Conservation (phyloP, 768 basidiomycete species). For the Boletus pseudo-olivaceus region DNA sequence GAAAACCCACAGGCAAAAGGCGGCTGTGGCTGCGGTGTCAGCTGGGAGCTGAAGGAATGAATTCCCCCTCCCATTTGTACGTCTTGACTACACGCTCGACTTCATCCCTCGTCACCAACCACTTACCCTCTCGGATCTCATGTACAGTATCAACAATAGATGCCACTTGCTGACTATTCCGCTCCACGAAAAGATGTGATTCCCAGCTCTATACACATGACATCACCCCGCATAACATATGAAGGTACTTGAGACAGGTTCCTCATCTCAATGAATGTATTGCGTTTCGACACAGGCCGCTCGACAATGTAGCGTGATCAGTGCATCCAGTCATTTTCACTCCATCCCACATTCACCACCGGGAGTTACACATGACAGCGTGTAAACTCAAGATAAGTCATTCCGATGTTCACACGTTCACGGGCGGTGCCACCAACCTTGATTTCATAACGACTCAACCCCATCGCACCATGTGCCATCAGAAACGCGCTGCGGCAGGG, state of each 20-base stretch:
- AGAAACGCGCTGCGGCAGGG: no score
- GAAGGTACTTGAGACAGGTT: background rate
- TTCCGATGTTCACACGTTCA: no score
- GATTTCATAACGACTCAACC: no score
- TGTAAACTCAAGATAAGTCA: no score
- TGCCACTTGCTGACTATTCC: background rate
- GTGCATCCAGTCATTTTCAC: no score
- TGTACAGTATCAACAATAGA: background rate
- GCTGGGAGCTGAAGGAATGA: conserved; percentile 56
- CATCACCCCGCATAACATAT: background rate
- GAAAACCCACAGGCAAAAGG: conserved; percentile 92
- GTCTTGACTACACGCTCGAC: background rate
- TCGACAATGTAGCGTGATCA: background rate
- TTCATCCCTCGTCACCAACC: background rate
- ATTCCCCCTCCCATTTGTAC: background rate
- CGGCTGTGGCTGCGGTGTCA: conserved; percentile 94
- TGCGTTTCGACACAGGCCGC: background rate
- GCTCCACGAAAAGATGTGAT: background rate
- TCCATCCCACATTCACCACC: no score
- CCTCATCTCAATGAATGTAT: background rate
- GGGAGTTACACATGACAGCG: no score
- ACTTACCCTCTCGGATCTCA: background rate
- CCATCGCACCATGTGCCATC: no score
- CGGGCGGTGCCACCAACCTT: no score
- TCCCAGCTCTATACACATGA: background rate